A percentile compares a stretch with the other conserved stretches of the same genome.
These are phyloP conservation scores for Calonectria hawksworthii DNA, from an alignment of 2,329 filamentous ascomycete species.

Conservation along the genomic window DNA sequence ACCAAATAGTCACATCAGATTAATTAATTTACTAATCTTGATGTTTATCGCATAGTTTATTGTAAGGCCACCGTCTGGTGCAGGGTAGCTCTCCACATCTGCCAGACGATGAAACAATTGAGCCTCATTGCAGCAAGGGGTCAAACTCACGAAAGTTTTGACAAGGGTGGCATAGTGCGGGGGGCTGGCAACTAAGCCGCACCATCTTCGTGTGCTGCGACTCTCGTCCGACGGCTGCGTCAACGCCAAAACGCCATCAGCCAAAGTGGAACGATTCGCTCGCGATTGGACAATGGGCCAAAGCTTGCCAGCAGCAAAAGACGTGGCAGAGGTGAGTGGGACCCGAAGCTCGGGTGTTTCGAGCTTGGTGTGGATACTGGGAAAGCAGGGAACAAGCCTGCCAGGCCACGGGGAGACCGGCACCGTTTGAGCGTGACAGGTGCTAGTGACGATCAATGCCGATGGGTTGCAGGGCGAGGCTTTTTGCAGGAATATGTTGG, in stretches of 20 bases:
- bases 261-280: not conserved
- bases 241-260: not conserved
- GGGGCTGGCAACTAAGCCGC: not conserved
- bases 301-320: not conserved
- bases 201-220: not conserved
- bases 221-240: not conserved
- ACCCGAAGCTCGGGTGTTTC: not conserved
- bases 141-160: not conserved
- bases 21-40: not conserved
- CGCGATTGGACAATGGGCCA: not conserved
- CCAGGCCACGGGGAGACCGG: not conserved
- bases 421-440: not conserved
- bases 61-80: not conserved
- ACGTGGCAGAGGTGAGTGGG: conserved; percentile 2
- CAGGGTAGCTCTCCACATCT: not conserved
- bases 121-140: not conserved
- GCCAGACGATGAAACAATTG: not conserved
- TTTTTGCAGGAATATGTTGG: not conserved
- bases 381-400: not conserved
- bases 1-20: too few relatives aligned
- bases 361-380: not conserved
- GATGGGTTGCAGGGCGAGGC: not conserved
- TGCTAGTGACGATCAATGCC: conserved; percentile 13
- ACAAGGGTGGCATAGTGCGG: not conserved
- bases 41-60: not conserved